Conservation (phyloP, 495 filamentous ascomycete genomes). For the Penicillium daleae region DNA sequence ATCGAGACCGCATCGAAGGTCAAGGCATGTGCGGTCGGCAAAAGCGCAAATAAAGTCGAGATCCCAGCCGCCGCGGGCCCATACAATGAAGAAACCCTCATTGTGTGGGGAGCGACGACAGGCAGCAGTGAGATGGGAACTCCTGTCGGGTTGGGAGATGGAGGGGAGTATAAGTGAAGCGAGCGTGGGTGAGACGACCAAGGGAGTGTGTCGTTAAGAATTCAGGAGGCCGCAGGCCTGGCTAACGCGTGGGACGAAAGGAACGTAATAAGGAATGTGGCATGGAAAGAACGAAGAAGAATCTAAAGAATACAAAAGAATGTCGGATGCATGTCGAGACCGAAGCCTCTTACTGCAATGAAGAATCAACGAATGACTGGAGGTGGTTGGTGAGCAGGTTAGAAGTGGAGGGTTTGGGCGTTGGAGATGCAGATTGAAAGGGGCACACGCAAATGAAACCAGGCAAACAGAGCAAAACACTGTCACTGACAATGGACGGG, state of each 20-base stretch:
- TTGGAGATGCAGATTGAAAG: constrained; percentile 4
- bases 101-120: constrained; percentile 53
- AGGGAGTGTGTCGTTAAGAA: constrained; percentile 26
- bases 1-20: constrained; percentile 71
- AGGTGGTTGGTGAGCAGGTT: constrained; percentile 23
- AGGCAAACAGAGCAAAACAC: constrained; percentile 10
- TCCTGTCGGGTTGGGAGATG: constrained; percentile 7
- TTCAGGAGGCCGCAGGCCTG: constrained; percentile 29
- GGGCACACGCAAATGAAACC: constrained; percentile 14
- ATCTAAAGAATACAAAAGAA: constrained; percentile 31
- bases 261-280: constrained; percentile 41
- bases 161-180: constrained; percentile 14
- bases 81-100: constrained; percentile 62
- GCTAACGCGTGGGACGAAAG: constrained; percentile 38
- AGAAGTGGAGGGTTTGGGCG: constrained; percentile 9
- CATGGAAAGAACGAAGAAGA: constrained; percentile 29
- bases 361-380: constrained; percentile 50
- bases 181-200: constrained; percentile 21
- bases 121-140: constrained; percentile 22
- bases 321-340: constrained; percentile 36
- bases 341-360: constrained; percentile 30
- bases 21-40: constrained; percentile 54
- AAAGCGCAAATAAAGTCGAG: constrained; percentile 44
- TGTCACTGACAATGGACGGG: too few species aligned
- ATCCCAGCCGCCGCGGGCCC: constrained; percentile 56